Evolutionary conservation across 306 rosid genomes (phyloP).

Genomic region (Senna siamea): DNA sequence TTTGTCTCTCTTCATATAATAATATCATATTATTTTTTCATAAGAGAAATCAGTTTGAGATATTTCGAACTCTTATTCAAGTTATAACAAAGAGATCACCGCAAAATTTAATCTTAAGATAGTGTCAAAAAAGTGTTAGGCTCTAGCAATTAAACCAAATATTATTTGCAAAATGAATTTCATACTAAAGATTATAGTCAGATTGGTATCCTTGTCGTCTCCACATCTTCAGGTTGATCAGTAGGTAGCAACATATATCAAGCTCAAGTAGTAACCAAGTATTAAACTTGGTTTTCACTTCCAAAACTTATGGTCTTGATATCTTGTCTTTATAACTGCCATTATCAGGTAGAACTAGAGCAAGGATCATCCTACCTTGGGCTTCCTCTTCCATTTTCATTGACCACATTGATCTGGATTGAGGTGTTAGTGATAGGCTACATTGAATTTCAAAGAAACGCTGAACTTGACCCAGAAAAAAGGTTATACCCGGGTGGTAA

Average conservation of each 20-base stretch:
- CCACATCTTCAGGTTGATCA: not conserved
- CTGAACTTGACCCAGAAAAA: conserved; percentile 79
- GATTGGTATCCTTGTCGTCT: not conserved
- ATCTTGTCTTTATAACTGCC: not conserved
- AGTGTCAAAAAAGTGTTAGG: not conserved
- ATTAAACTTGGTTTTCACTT: not conserved
- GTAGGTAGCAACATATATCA: not conserved
- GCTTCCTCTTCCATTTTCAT: conserved; percentile 69
- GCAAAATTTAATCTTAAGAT: not conserved
- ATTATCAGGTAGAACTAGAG: conserved; percentile 72
- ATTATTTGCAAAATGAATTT: not conserved
- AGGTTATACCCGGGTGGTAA: conserved; percentile 82
- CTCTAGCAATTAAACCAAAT: not conserved
- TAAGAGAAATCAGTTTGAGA: too few relatives aligned
- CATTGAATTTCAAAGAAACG: conserved; percentile 83
- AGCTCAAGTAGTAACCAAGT: not conserved
- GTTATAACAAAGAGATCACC: not conserved
- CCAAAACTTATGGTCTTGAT: conserved; percentile 1
- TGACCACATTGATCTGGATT: conserved; percentile 75
- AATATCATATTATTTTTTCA: too few relatives aligned
- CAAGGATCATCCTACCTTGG: conserved; percentile 85
- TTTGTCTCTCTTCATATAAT: too few relatives aligned
- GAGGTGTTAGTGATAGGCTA: conserved; percentile 77
- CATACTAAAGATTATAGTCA: not conserved
- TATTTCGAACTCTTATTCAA: too few relatives aligned